Evolutionary conservation across 257 asterid species (phyloP), one percentile per base, ranked within the genome.

Genomic region (Hygrophila difformis): DNA sequence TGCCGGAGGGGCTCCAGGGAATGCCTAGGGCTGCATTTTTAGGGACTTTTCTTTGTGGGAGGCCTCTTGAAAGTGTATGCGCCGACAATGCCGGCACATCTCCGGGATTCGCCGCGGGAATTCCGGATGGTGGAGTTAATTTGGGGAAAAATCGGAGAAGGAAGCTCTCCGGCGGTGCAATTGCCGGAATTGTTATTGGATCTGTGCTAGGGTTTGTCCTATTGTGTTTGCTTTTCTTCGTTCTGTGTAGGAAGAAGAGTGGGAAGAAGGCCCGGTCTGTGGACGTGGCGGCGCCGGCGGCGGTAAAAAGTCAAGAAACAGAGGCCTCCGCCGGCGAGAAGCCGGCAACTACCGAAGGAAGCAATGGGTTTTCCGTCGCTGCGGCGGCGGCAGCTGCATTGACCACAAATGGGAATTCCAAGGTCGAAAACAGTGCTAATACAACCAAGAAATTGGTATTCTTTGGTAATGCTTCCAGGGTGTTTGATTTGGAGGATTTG

Each of bases 101-200:
- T 11, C 73, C n/a, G n/a, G n/a, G n/a, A 77, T 12, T 54, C 73
- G 49, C 61, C 2, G 70, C 4, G 2, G 65, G 59, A 20, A 34
- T 13, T 26, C 39, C 36, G 0, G 55, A 4, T 24, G 54, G 33
- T n/a, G n/a, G 12, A 41, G 49, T 23, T 45, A 22, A 22, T 57
- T 26, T 41, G 35, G 33, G 31, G 60, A 45, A 37, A 43, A 18
- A 40, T 38, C 47, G 4, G 44, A 57, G 33, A 67, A 54, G 28
- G 49, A 63, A 65, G 56, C 56, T 82, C 26, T 76, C 94, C 6
- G 86, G 84, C n/a, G 94, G 93, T 35, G 88, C 85, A 23, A 74
- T 82, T 53, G 96, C 88, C 9, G 94, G 92, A 8, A 86, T 79
- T 34, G 96, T 79, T 47, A 60, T 77, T 26, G 94, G 96, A 74